Evolutionary conservation across 1,284 basidiomycete species (phyloP), one percentile per base, ranked within the genome.

Genomic region (Apiotrichum domesticum): DNA sequence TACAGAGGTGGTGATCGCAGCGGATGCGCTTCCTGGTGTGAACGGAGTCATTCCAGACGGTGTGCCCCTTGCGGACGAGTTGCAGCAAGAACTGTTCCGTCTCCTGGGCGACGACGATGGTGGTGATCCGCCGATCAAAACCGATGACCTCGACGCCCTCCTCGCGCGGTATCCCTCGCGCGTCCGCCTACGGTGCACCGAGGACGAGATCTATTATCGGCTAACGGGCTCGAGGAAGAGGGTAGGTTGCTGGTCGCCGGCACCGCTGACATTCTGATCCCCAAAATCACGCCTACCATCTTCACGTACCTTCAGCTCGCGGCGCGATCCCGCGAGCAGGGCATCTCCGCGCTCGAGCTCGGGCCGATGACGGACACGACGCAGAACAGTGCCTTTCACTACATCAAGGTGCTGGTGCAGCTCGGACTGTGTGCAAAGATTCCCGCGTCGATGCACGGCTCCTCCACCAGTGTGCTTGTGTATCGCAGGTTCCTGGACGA

Each of bases 161-260:
- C 49, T 50, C 10, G 61, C 51, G 15, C 68, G 66, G 50, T 73
- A 72, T 63, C 70, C 71, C 3, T 55, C 61, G 10, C 58, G 71
- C n/a, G 44, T 75, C 15, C 57, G 73, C n/a, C 58, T 75, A 1
- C 57, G 72, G 15, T 69, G 69, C 35, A 67, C 61, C 6, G 70
- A 70, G 41, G 67, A 72, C 34, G 73, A 74, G 51, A 68, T 74
- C 51, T 74, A 74, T 57, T 70, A 64, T 47, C 63, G 70, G 13
- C 56, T 75, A 46, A 73, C 71, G 0, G 73, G 73, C 13, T 69
- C 68, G 3, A 64, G 71, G 55, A 59, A 66, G 32, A 63, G 61
- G 56, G 71, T 73, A 43, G 52, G 69, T 62, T 32, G 2, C 2
- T 14, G 6, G 29, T 2, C 41, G 41, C n/a, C n/a, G 7, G 34